Conservation (phyloP, 768 basidiomycete genomes). For the Hemileccinum rubropunctum region DNA sequence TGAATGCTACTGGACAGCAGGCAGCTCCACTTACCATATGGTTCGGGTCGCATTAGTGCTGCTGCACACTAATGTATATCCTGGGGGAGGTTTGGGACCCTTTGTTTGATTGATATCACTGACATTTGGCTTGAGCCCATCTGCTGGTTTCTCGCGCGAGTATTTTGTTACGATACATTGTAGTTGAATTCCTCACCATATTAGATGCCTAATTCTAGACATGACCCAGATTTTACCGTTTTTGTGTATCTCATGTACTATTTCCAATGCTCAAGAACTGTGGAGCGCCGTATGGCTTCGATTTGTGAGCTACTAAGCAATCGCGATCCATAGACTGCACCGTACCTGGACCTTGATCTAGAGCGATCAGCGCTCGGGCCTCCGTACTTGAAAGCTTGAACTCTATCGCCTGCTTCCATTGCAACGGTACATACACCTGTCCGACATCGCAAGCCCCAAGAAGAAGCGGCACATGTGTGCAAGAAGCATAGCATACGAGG, state of each 20-base stretch:
- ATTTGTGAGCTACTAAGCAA: neutral
- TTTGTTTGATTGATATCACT: conserved; percentile 11
- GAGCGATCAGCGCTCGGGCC: no score
- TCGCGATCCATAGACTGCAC: neutral
- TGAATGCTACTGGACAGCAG: neutral
- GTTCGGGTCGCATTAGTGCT: neutral
- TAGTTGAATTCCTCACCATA: neutral
- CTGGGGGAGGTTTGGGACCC: neutral
- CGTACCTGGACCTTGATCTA: no score
- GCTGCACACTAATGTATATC: conserved; percentile 4
- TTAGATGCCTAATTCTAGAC: neutral
- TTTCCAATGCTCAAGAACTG: neutral
- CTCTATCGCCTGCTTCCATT: no score
- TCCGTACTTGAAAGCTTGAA: no score
- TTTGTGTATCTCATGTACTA: conserved; percentile 10
- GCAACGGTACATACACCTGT: no score
- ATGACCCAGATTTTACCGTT: neutral
- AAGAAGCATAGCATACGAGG: no score
- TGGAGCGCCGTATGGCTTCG: conserved; percentile 1
- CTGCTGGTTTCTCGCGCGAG: no score
- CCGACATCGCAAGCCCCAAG: no score
- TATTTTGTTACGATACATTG: neutral
- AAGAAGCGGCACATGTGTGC: no score
- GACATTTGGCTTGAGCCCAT: neutral
- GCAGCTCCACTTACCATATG: neutral